Evolutionary conservation across 768 basidiomycete species (phyloP).

Genomic region (Ephemerocybe angulata): DNA sequence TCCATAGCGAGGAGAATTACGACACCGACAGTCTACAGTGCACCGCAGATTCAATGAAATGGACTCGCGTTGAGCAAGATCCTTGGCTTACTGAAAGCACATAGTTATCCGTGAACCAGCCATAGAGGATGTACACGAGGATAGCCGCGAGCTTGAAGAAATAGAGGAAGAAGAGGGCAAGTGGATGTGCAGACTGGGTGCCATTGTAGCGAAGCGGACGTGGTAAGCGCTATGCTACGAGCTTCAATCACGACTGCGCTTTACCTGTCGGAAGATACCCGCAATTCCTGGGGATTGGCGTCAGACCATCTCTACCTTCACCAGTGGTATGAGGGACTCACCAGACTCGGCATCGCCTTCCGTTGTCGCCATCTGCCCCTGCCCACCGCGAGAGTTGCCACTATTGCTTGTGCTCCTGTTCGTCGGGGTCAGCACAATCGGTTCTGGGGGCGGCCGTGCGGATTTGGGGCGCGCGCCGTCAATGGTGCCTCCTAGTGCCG

Average conservation of each 20-base stretch:
- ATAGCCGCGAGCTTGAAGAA: conserved; percentile 88
- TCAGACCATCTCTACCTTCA: neutral
- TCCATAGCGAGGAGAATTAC: conserved; percentile 95
- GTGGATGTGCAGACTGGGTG: conserved; percentile 72
- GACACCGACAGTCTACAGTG: conserved; percentile 72
- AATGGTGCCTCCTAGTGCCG: conserved; percentile 35
- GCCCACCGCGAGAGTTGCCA: conserved; percentile 14
- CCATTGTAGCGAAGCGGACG: no score
- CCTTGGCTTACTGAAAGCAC: conserved; percentile 80
- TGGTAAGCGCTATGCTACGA: no score
- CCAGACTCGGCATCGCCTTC: conserved; percentile 76
- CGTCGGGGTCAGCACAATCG: conserved; percentile 59
- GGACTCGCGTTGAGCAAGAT: neutral
- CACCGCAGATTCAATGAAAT: neutral
- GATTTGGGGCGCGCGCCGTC: conserved; percentile 23
- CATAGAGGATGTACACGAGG: conserved; percentile 88
- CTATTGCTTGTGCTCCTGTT: conserved; percentile 30
- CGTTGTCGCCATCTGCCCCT: conserved; percentile 46
- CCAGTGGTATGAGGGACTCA: conserved; percentile 25
- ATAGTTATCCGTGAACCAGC: conserved; percentile 85
- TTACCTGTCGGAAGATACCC: conserved; percentile 75
- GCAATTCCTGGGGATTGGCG: conserved; percentile 49
- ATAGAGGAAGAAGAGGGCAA: conserved; percentile 84
- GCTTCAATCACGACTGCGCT: neutral
- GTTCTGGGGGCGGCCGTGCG: conserved; percentile 22